Base-by-base conservation (phyloP, 805 yeast species). In the Saccharomycopsis oosterbeekiorum region DNA sequence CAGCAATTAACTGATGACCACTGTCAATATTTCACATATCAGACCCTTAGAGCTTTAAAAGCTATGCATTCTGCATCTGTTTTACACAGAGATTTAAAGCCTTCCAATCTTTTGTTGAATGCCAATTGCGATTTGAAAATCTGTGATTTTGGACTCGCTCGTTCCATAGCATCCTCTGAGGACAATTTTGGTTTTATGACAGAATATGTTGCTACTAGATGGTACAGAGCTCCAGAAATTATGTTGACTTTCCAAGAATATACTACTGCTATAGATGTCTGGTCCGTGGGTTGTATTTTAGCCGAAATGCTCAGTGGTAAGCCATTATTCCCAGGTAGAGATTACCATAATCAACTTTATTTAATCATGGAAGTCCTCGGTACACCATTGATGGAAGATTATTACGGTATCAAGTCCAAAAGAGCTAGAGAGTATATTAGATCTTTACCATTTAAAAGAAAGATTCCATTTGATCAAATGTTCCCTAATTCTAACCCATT, bases 211-310 rank as follows among this genome's bases (percentile, higher is more conserved):
- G 93, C 93, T 2, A 88, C 94, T 9, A 75, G 94, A 67, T 88
- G 93, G 93, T 88, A 88, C 70, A 74, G 94, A 59, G 93, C 93
- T 0, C 93, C 93, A 0, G 94, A 88, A 70, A 85, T 88, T 61
- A 88, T 88, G 93, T 73, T 88, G 34, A 82, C 89, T 0, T 78
- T 81, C 63, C 84, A 88, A 50, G 85, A 84, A 67, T 88, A 88
- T 66, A 81, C 92, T 1, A 83, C 86, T 9, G 89, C 91, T 0
- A 85, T 88, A 63, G 94, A 88, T 69, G 77, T 87, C 15, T 88
- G 94, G 94, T 84, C 90, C 0, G 84, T 86, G 50, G 94, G 93
- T 0, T 87, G 93, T 69, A 85, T 88, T 40, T 68, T 88, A 39
- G 92, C 88, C 0, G 94, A 88, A 70, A 75, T 87, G 78, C 75